Percentiles rank a stretch among this genome's conserved stretches.
Conservation (phyloP, 768 basidiomycete species). For the Gautieria morchelliformis region DNA sequence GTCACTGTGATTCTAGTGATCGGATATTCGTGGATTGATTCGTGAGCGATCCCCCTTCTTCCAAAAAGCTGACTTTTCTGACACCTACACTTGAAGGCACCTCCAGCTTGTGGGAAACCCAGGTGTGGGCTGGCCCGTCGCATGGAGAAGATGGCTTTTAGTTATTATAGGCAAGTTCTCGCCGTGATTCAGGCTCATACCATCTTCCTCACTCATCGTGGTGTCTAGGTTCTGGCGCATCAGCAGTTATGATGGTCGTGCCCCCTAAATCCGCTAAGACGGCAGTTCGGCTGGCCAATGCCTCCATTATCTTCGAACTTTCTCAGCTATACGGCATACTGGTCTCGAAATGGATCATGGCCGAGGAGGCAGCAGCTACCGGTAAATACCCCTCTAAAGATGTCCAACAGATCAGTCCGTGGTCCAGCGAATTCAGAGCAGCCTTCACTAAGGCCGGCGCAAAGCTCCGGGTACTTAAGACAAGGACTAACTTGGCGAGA, state of each 20-base stretch:
- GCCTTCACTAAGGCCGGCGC: constrained; percentile 22
- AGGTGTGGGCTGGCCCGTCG: constrained; percentile 43
- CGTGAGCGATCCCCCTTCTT: not conserved
- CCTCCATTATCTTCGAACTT: constrained; percentile 30
- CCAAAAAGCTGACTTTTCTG: not conserved
- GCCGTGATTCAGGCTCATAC: constrained; percentile 30
- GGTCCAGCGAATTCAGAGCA: constrained; percentile 1
- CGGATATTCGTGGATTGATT: constrained; percentile 49
- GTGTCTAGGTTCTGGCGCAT: too few relatives aligned
- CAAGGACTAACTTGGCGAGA: constrained; percentile 27
- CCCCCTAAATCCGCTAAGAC: too few relatives aligned
- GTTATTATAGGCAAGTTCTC: constrained; percentile 34
- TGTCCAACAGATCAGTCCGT: too few relatives aligned
- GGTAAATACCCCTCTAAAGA: constrained; percentile 11
- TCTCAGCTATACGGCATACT: constrained; percentile 33
- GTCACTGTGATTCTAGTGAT: constrained; percentile 35
- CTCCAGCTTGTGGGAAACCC: constrained; percentile 33
- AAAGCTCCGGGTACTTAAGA: constrained; percentile 25
- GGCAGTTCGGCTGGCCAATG: constrained; percentile 31
- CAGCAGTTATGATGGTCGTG: too few relatives aligned
- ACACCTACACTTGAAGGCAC: constrained; percentile 22
- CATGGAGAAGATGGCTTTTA: too few relatives aligned
- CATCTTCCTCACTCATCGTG: too few relatives aligned
- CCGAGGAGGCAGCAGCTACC: constrained; percentile 11
- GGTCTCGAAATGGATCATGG: constrained; percentile 32